These are phyloP conservation scores for Clarireedia paspali DNA, from an alignment of 2,329 filamentous ascomycete genomes.

Conservation along the genomic window DNA sequence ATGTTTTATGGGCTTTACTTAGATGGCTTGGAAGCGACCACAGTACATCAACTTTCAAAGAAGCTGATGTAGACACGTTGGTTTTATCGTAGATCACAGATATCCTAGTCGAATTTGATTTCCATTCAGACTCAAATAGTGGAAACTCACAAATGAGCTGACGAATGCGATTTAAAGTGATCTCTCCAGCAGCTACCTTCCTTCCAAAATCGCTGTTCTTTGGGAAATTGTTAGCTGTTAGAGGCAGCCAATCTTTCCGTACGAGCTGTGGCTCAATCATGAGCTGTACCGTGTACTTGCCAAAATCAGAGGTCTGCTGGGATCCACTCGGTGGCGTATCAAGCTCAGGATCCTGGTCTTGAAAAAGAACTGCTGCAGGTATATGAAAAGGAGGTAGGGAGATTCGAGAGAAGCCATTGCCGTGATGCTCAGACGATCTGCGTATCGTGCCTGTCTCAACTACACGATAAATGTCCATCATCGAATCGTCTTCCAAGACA, in stretches of 20 bases:
- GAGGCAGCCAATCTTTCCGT: conserved; percentile 20
- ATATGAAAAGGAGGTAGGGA: conserved; percentile 3
- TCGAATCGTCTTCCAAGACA: conserved; percentile 14
- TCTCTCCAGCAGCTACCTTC: background rate
- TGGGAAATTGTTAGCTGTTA: conserved; percentile 9
- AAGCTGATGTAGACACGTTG: conserved; percentile 8
- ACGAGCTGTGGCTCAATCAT: background rate
- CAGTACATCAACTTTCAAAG: conserved; percentile 13
- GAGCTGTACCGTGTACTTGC: background rate
- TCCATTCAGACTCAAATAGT: conserved; percentile 3
- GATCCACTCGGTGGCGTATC: background rate
- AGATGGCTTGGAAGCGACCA: conserved; percentile 21
- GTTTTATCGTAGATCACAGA: conserved; percentile 1
- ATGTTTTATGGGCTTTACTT: background rate
- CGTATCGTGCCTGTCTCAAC: conserved; percentile 2
- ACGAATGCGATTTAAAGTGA: background rate
- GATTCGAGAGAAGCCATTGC: background rate
- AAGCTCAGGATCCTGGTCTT: background rate
- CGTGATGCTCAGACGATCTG: background rate
- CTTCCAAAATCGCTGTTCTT: conserved; percentile 1
- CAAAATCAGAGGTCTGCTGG: background rate
- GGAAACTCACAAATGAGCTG: background rate
- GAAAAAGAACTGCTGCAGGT: conserved; percentile 1
- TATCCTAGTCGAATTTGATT: background rate
- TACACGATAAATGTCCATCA: conserved; percentile 3